Percentiles rank a stretch among this genome's conserved stretches.
Evolutionary conservation across 2,329 filamentous ascomycete genomes (phyloP).

Genomic region (Neofusicoccum cordaticola): DNA sequence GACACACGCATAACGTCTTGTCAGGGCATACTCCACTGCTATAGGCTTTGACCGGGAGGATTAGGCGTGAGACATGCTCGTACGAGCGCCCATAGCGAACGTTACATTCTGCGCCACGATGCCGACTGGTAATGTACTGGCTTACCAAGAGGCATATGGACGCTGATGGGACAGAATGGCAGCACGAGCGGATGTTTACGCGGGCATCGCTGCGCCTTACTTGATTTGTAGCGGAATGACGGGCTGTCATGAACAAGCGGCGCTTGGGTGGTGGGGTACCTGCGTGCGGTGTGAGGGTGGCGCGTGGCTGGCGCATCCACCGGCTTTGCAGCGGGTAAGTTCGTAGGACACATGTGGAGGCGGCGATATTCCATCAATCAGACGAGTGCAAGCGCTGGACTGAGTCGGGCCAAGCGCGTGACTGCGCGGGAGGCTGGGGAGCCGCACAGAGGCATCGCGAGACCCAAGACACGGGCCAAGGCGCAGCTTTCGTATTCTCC

Average conservation of each 20-base stretch:
- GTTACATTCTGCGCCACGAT: no score
- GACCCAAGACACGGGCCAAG: constrained; percentile 1
- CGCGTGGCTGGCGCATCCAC: constrained; percentile 5
- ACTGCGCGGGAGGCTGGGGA: background rate
- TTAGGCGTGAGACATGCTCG: background rate
- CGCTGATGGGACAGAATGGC: background rate
- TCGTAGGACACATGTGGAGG: background rate
- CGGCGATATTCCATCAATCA: constrained; percentile 13
- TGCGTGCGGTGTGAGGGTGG: constrained; percentile 3
- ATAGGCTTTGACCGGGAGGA: background rate
- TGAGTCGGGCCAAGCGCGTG: constrained; percentile 7
- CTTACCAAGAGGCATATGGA: no score
- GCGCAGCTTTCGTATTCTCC: background rate
- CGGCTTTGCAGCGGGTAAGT: constrained; percentile 1
- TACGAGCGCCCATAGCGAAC: background rate
- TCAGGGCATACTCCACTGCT: background rate
- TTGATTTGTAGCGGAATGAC: background rate
- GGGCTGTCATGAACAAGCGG: background rate
- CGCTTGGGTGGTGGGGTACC: background rate
- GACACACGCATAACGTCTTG: background rate
- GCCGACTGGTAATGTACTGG: no score
- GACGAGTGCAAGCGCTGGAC: background rate
- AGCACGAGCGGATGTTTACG: background rate
- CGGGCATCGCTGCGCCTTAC: background rate
- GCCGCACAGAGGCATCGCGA: constrained; percentile 2